Evolutionary conservation across 2,329 filamentous ascomycete genomes (phyloP), one percentile per base, ranked within the genome.

Genomic region (Bertia moriformis): DNA sequence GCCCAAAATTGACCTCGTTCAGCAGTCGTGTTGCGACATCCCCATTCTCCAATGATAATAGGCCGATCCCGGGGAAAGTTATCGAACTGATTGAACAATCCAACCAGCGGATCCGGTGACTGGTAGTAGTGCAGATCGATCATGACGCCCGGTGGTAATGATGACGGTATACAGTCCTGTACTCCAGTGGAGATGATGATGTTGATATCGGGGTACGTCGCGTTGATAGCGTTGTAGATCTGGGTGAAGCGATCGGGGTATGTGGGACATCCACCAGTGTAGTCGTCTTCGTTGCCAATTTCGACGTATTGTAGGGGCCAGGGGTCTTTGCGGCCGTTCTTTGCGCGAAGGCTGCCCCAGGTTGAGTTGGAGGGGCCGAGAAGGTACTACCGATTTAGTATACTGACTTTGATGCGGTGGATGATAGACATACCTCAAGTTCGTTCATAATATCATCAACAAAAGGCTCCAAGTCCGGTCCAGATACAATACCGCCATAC

Each of bases 271-370:
- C n/a, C 50, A 54, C 76, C 76, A 80, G 18, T n/a, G 48, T 66
- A 69, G 60, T 70, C 71, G 47, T 83, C 78, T 51, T 83, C 78
- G 51, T 83, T 82, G 42, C 78, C 78, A 33, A 82, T 57, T 54
- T 82, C 78, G 40, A 82, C 71, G 46, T 70, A 77, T 10, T 67
- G 59, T 38, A 83, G 61, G 19, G 52, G 59, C 57, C 73, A 82
- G 0, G 78, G 77, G 42, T 73, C 62, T 0, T 72, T 65, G 46
- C 79, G 69, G 3, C 78, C 78, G 2, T 77, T 61, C 33, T 66
- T 56, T 4, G 73, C 73, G 14, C 77, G 71, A 4, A 66, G 54
- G 3, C 65, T 61, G 13, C 77, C 76, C 60, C 70, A 78, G 18
- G 62, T 63, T 1, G 71, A 71, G 36, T 62, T 57, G 1, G 56